These are phyloP conservation scores for Mycena olivaceomarginata DNA, from an alignment of 768 basidiomycete species.

Conservation along the genomic window DNA sequence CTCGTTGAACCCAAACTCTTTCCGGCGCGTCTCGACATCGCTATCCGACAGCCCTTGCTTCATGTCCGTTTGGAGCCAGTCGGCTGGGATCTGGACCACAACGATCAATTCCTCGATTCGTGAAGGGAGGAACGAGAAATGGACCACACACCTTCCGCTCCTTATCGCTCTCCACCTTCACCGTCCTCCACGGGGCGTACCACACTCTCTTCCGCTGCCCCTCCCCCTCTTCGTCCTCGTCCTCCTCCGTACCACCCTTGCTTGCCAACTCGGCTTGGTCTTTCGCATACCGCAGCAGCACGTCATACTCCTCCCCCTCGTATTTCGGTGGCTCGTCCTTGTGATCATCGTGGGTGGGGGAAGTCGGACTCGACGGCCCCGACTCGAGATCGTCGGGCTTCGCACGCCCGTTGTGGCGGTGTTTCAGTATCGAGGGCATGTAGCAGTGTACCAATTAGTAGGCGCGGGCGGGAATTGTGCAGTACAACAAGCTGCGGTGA, in stretches of 20 bases:
- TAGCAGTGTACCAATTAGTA: too few relatives aligned
- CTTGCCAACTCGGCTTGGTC: conserved; percentile 52
- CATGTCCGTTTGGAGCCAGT: conserved; percentile 65
- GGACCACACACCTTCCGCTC: conserved; percentile 52
- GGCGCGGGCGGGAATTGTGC: too few relatives aligned
- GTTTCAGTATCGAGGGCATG: conserved; percentile 21
- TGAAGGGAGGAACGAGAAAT: background rate
- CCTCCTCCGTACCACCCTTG: conserved; percentile 54
- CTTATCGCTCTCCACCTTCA: conserved; percentile 48
- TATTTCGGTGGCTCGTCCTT: conserved; percentile 16
- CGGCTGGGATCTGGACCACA: conserved; percentile 53
- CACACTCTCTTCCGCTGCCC: conserved; percentile 56
- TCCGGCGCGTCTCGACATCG: conserved; percentile 58
- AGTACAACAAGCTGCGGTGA: too few relatives aligned
- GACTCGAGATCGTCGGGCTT: conserved; percentile 34
- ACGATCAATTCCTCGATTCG: background rate
- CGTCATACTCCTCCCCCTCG: conserved; percentile 60
- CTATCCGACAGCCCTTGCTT: conserved; percentile 56
- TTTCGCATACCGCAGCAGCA: conserved; percentile 58
- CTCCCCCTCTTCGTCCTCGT: conserved; percentile 53
- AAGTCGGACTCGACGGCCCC: conserved; percentile 12
- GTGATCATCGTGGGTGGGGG: conserved; percentile 15
- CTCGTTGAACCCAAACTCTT: conserved; percentile 64
- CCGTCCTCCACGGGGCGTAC: conserved; percentile 68
- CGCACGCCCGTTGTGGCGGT: conserved; percentile 14